phyloP scores from a whole-genome alignment of 192 early-diverging fungal species.

The Allomyces arbusculus region DNA sequence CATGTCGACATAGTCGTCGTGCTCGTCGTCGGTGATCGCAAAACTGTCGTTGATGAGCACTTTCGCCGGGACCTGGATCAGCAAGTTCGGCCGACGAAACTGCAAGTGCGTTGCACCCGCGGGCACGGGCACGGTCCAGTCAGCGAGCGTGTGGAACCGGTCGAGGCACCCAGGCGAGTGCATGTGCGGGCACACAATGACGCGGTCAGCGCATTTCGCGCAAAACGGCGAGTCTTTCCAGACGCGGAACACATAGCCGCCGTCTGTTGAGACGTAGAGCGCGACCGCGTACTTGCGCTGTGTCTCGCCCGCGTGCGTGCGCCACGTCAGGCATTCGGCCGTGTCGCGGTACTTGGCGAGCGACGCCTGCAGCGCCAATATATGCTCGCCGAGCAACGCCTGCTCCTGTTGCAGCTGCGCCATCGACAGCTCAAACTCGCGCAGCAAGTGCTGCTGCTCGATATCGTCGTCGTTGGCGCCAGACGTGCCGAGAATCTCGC shows the following conservation, averaged over 20 bases:
- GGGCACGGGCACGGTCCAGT: neutral
- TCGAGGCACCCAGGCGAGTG: neutral
- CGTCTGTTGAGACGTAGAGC: neutral
- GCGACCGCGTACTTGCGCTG: neutral
- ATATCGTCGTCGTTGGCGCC: neutral
- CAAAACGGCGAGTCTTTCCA: neutral
- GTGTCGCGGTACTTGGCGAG: neutral
- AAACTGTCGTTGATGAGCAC: neutral
- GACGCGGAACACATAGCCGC: neutral
- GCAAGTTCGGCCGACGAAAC: neutral
- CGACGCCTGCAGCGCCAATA: neutral
- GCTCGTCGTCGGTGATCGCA: neutral
- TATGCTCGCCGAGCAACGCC: neutral
- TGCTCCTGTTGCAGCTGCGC: neutral
- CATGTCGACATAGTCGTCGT: neutral
- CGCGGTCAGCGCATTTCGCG: neutral
- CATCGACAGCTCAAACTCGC: neutral
- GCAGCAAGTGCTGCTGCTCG: neutral
- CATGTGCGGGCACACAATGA: neutral
- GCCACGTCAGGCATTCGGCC: neutral
- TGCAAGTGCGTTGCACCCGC: neutral
- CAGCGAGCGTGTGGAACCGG: neutral
- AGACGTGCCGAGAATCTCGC: neutral
- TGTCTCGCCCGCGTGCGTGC: neutral
- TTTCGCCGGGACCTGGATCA: neutral